Percentiles rank a stretch among this genome's conserved stretches.
These are phyloP conservation scores for Pulveroboletus sp. DNA, from an alignment of 768 basidiomycete genomes.

Conservation along the genomic window DNA sequence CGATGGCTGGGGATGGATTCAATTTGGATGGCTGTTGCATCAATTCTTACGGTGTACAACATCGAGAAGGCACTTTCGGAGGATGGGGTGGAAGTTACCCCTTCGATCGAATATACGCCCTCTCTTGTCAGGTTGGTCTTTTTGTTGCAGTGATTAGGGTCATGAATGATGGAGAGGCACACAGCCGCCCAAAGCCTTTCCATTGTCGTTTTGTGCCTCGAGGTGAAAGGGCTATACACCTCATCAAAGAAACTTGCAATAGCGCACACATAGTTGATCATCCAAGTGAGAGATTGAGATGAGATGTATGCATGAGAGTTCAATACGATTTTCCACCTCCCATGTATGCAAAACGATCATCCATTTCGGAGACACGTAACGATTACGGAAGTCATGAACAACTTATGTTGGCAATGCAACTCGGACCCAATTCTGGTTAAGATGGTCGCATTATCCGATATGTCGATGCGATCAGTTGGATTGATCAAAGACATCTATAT, in stretches of 20 bases:
- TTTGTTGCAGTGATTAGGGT: neutral
- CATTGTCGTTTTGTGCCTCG: constrained; percentile 37
- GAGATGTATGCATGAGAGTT: neutral
- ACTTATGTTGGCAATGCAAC: neutral
- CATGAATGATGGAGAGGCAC: neutral
- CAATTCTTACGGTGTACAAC: constrained; percentile 37
- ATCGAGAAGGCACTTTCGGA: constrained; percentile 35
- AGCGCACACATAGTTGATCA: neutral
- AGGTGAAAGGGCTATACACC: constrained; percentile 26
- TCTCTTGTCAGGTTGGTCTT: constrained; percentile 34
- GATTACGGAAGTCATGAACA: no score
- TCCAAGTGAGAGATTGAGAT: neutral
- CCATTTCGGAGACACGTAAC: no score
- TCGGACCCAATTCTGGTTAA: neutral
- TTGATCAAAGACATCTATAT: neutral
- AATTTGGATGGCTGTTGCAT: constrained; percentile 42
- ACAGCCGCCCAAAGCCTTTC: constrained; percentile 42
- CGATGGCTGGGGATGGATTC: constrained; percentile 41
- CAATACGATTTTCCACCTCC: neutral
- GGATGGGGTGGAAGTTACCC: constrained; percentile 33
- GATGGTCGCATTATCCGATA: no score
- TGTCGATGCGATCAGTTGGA: no score
- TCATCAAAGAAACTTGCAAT: constrained; percentile 24
- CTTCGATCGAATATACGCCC: constrained; percentile 34
- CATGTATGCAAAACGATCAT: neutral